Conservation (phyloP, 306 rosid species). For the Castanopsis chinensis region DNA sequence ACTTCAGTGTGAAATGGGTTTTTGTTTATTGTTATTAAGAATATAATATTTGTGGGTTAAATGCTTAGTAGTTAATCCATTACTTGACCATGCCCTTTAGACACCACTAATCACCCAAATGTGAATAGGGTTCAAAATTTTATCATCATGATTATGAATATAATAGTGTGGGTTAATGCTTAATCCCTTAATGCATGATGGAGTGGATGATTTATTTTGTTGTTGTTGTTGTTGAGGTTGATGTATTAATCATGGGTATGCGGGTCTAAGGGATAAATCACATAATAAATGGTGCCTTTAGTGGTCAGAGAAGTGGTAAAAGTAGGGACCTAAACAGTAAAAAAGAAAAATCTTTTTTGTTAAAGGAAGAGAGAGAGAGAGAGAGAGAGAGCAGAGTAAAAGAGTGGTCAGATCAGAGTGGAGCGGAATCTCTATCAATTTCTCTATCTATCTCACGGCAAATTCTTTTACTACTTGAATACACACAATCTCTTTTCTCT, state of each 20-base stretch:
- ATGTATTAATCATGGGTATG: background rate
- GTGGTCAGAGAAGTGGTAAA: slow-evolving; percentile 41
- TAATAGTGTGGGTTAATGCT: no score
- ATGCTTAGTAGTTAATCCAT: no score
- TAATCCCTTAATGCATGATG: background rate
- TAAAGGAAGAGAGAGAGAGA: background rate
- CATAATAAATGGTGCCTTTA: slow-evolving; percentile 9
- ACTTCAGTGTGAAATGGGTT: background rate
- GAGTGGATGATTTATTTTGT: background rate
- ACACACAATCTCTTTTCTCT: background rate
- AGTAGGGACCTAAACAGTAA: slow-evolving; percentile 31
- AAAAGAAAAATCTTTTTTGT: slow-evolving; percentile 17
- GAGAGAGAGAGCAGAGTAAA: background rate
- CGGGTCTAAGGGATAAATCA: background rate
- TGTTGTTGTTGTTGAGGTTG: background rate
- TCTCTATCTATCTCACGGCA: background rate
- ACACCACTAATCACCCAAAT: no score
- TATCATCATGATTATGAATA: no score
- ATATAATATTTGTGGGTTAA: background rate
- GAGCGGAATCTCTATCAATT: background rate
- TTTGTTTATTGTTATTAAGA: background rate
- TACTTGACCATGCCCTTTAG: no score
- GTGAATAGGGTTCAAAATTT: no score
- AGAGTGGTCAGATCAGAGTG: slow-evolving; percentile 14
- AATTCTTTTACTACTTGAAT: background rate